Conservation (phyloP, 305 asterid species). For the Solanum hybrid region DNA sequence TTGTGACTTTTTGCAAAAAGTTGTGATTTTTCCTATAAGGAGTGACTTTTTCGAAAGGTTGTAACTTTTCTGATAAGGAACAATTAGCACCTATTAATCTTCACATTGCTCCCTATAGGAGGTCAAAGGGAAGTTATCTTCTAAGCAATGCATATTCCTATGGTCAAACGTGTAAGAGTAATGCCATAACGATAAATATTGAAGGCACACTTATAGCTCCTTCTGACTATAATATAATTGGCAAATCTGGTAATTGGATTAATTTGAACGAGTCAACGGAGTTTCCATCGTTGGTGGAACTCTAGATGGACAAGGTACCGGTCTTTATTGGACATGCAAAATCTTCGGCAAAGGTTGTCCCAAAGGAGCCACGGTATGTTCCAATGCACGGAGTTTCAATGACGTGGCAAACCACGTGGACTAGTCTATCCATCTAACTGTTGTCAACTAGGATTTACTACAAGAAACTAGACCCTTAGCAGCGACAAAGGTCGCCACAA, state of each 20-base stretch:
- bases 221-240: constrained; percentile 26
- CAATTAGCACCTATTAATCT: too few species aligned
- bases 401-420: not conserved
- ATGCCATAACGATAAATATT: not conserved
- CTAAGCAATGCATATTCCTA: constrained; percentile 17
- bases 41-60: too few species aligned
- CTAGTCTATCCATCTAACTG: not conserved
- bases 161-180: constrained; percentile 38
- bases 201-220: constrained; percentile 56
- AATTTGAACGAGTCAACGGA: constrained; percentile 28
- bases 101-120: too few species aligned
- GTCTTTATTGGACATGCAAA: constrained; percentile 51
- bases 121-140: constrained; percentile 28
- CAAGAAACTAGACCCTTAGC: too few species aligned
- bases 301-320: constrained; percentile 43
- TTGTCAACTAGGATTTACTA: too few species aligned
- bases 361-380: constrained; percentile 43
- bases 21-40: too few species aligned
- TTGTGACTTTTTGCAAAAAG: too few species aligned
- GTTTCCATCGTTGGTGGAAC: constrained; percentile 44
- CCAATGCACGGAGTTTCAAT: too few species aligned
- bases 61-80: too few species aligned
- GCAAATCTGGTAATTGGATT: constrained; percentile 31
- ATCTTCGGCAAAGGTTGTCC: constrained; percentile 33
- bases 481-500: too few species aligned